These are phyloP conservation scores for Tulasnella sp. DNA, from an alignment of 768 basidiomycete genomes.

Conservation along the genomic window DNA sequence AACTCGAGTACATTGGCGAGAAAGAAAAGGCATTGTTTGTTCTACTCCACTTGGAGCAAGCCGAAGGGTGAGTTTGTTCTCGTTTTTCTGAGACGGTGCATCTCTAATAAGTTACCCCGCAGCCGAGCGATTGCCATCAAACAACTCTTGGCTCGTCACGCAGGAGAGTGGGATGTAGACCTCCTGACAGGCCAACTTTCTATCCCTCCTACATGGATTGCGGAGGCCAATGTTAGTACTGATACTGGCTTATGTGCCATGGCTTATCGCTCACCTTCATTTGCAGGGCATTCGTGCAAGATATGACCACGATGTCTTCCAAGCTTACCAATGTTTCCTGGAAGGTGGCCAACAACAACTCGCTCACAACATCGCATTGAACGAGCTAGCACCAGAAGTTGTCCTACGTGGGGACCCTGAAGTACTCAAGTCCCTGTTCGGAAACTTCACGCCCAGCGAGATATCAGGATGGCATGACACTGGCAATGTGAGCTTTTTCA, in stretches of 20 bases:
- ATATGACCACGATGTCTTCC: slow-evolving; percentile 52
- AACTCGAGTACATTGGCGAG: slow-evolving; percentile 72
- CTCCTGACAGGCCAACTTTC: slow-evolving; percentile 53
- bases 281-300: slow-evolving; percentile 57
- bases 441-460: slow-evolving; percentile 47
- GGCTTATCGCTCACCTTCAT: slow-evolving; percentile 3
- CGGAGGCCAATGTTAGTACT: slow-evolving; percentile 67
- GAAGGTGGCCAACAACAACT: slow-evolving; percentile 58
- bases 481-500: slow-evolving; percentile 52
- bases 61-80: slow-evolving; percentile 52
- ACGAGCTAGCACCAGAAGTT: slow-evolving; percentile 83
- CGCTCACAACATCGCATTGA: slow-evolving; percentile 78
- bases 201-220: slow-evolving; percentile 81
- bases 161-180: slow-evolving; percentile 26
- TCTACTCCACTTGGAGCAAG: slow-evolving; percentile 76
- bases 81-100: not conserved
- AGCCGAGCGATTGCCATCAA: slow-evolving; percentile 80
- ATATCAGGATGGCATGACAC: slow-evolving; percentile 75
- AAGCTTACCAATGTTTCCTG: slow-evolving; percentile 71
- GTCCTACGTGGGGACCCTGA: slow-evolving; percentile 59
- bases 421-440: slow-evolving; percentile 62
- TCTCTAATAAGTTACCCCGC: not conserved
- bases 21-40: slow-evolving; percentile 86
- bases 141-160: slow-evolving; percentile 60
- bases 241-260: not conserved